Evolutionary conservation across 768 basidiomycete species (phyloP), one percentile per base, ranked within the genome.

Genomic region (Galerina sulciceps): DNA sequence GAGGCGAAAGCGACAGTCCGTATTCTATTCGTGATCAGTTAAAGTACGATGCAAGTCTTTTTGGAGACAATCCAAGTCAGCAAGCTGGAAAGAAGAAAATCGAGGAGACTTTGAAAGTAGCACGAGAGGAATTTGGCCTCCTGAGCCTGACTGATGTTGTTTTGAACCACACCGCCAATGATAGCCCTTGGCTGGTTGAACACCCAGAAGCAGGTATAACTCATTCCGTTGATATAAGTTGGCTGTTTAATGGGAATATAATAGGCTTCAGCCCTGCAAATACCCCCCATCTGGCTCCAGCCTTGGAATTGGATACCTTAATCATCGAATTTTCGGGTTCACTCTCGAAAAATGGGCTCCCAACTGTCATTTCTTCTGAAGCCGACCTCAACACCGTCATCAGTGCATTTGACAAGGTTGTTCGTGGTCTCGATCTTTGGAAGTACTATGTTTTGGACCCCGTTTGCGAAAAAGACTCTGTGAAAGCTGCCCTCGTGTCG

Each of bases 81-180:
- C 81, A 85, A 46, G 82, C 79, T 1, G 89, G 89, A 14, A 72
- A 79, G 55, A 73, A 77, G 22, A 76, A 82, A 65, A 76, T 96
- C 20, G 82, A 87, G 60, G 77, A 85, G n/a, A 77, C 86, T 18
- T 76, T 97, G 26, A 81, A 79, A 62, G 68, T 85, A 13, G 93
- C 94, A 6, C 85, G 82, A 68, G 88, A 96, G 38, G 87, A 96
- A 71, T 96, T 89, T 60, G 96, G 96, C 2, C 76, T 99, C 43
- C 79, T 97, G 57, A 91, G 88, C 65, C 71, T 99, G 67, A 99
- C 93, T 1, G 97, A 99, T 70, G 91, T 99, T 51, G 97, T 99
- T 4, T 83, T 98, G 55, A 99, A 99, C 71, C 97, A 99, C 69
- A 99, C 97, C 13, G 94, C 97, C 6, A 91, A 93, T 69, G 94